Evolutionary conservation across 306 rosid species (phyloP), one percentile per base, ranked within the genome.

Genomic region (Leucaena leucocephala): DNA sequence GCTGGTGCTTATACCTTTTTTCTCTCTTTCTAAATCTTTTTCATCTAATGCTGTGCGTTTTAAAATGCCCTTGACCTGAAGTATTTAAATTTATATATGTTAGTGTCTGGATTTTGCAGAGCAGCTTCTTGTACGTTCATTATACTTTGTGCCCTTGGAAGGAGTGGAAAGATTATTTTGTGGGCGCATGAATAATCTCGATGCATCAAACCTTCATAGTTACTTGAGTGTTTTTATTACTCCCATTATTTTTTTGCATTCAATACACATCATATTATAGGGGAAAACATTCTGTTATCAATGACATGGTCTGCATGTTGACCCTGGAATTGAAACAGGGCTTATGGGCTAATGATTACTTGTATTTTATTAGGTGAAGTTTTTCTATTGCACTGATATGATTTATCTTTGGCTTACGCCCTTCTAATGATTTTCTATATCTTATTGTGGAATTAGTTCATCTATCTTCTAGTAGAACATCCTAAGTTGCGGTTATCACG

Each of bases 381-480:
- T 55, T 35, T 61, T 61, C 40, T 71, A 7, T 54, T 75, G 5
- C 36, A 9, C 45, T 73, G 70, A 42, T 72, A 40, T 55, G 74
- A 63, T 64, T 50, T 27, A 46, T 65, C 34, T 78, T 66, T 50
- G 52, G 42, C 22, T 35, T 36, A 35, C 69, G 77, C 52, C 74
- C 68, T 86, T 58, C 34, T 81, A 43, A 80, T 45, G 16, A 1
- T 5, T 59, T 75, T 43, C 36, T 49, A 27, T 59, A 82, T 62
- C 61, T 42, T 74, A 73, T 36, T 84, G 77, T 77, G 85, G 81
- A 73, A 49, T 83, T 87, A 94, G 97, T 95, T 95, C 85, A 88
- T 91, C 76, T 86, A 85, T 63, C 81, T 89, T 75, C 93, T 95
- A 45, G 90, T 91, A 84, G 93, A 91, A 50, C 97, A 95, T 86